Evolutionary conservation across 139 green algal species (phyloP), one percentile per base, ranked within the genome.

Genomic region (Chlamydomonas incerta): DNA sequence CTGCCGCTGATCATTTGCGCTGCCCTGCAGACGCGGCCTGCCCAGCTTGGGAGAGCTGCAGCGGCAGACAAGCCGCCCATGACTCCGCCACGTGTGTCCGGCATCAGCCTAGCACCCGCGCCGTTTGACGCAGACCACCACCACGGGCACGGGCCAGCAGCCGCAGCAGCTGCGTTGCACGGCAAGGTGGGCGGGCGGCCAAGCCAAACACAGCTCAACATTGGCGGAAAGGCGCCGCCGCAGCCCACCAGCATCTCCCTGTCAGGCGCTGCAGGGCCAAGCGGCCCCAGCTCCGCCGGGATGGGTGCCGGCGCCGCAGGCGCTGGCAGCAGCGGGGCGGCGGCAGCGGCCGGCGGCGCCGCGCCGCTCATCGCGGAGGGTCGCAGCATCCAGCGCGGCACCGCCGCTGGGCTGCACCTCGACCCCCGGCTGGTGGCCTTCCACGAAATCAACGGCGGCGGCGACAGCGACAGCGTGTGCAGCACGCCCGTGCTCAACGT

Each of bases 51-150:
- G 14, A 14, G n/a, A 24, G n/a, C 68, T 3, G 3, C 26, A 20
- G 8, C 26, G 10, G 17, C 26, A 2, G 71, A 62, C 35, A 71
- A 60, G 63, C 52, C 67, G 1, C 79, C 87, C 23, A 57, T 82
- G 58, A 86, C 82, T 8, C 87, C 87, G 3, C 81, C 87, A 18
- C 73, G 81, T 1, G 81, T 88, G 14, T 33, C 68, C 33, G 87
- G 87, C 29, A 35, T 87, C 31, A 83, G 74, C 60, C 52, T 90
- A 15, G 87, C 87, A 1, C 87, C 87, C 0, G 29, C 82, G 34
- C 41, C 41, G 6, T 8, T 13, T 8, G 41, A 50, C 41, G 47
- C 81, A 3, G 77, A 85, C 55, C 29, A 85, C 4, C 9, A 74
- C 46, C 65, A 57, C 33, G 28, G 23, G 31, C 47, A 20, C 63